These are phyloP conservation scores for Aspergillus pseudoviridinutans DNA, from an alignment of 2,329 filamentous ascomycete genomes.

Conservation along the genomic window DNA sequence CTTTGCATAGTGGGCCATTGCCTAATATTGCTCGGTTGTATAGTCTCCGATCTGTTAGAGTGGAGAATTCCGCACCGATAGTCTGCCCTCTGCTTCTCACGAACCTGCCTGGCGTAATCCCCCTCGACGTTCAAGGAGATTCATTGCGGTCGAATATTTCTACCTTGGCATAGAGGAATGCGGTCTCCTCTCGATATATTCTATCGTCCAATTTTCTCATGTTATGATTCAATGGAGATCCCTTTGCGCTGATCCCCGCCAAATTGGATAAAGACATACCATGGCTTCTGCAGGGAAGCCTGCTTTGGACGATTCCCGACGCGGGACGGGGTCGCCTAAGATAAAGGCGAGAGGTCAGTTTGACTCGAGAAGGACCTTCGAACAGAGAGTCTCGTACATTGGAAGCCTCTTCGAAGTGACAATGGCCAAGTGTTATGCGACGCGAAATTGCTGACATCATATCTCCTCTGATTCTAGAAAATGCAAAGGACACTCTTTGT, in stretches of 20 bases:
- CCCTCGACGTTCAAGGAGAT: neutral
- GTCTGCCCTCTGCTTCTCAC: neutral
- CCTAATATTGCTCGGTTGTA: conserved; percentile 7
- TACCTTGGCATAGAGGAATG: conserved; percentile 33
- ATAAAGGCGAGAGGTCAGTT: conserved; percentile 47
- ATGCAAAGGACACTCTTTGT: conserved; percentile 81
- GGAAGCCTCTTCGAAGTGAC: neutral
- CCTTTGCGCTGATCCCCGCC: conserved; percentile 34
- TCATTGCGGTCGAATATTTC: conserved; percentile 10
- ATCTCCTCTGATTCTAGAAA: conserved; percentile 49
- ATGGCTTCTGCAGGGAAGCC: conserved; percentile 45
- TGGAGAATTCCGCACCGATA: neutral
- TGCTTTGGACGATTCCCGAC: conserved; percentile 44
- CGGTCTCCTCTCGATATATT: conserved; percentile 27
- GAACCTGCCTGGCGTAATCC: conserved; percentile 1
- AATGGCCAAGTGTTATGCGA: neutral
- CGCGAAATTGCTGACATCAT: conserved; percentile 9
- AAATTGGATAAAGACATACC: conserved; percentile 24
- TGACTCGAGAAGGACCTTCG: neutral
- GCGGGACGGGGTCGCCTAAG: conserved; percentile 44
- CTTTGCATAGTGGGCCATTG: conserved; percentile 8
- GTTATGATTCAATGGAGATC: conserved; percentile 38
- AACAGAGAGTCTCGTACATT: neutral
- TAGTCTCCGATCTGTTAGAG: conserved; percentile 6
- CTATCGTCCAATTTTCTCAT: conserved; percentile 25